phyloP scores from a whole-genome alignment of 1,139 yeast genomes.

The Arxiozyma heterogenica region DNA sequence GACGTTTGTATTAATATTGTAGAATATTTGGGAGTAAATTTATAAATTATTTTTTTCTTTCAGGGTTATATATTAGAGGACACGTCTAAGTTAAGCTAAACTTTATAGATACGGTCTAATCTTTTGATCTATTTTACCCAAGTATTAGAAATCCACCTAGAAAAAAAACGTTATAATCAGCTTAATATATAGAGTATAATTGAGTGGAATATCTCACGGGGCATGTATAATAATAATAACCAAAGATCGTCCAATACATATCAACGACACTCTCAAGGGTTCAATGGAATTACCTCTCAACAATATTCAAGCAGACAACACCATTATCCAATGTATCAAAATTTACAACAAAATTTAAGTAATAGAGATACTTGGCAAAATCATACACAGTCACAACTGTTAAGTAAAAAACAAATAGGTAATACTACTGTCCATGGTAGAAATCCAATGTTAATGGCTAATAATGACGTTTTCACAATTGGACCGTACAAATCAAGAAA shows the following conservation, averaged over 20 bases:
- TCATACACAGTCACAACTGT: slow-evolving; percentile 1
- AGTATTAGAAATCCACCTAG: no score
- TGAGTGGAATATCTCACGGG: not conserved
- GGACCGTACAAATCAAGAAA: slow-evolving; percentile 68
- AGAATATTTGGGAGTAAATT: not conserved
- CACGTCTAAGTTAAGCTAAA: not conserved
- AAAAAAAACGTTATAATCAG: not conserved
- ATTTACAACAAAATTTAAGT: slow-evolving; percentile 6
- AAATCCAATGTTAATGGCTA: slow-evolving; percentile 50
- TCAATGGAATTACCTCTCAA: slow-evolving; percentile 1
- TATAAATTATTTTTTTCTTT: no score
- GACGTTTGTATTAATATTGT: no score
- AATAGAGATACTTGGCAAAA: slow-evolving; percentile 15
- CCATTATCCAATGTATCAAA: slow-evolving; percentile 1
- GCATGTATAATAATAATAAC: slow-evolving; percentile 9
- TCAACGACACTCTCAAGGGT: slow-evolving; percentile 9
- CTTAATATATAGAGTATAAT: no score
- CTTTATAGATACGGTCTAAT: not conserved
- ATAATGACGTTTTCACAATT: slow-evolving; percentile 56
- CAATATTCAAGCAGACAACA: slow-evolving; percentile 9
- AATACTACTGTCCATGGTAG: slow-evolving; percentile 21
- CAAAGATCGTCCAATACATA: slow-evolving; percentile 10
- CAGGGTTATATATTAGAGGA: not conserved
- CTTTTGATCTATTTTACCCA: not conserved
- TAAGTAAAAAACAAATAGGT: slow-evolving; percentile 6